Conservation (phyloP, 208 protist species). For the Acanthamoeba royreba region DNA sequence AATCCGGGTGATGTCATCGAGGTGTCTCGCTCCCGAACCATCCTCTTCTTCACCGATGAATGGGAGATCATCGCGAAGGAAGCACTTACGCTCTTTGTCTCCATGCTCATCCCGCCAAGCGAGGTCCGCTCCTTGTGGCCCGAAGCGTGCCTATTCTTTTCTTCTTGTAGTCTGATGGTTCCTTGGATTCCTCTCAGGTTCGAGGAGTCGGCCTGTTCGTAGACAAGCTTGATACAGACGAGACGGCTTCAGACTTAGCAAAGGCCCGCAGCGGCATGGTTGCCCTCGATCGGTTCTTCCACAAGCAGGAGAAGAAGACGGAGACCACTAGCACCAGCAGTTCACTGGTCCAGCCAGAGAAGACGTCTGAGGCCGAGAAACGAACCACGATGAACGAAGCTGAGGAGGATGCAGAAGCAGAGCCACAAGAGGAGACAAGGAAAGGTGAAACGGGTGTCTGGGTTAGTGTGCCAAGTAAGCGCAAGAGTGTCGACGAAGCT, state of each 20-base stretch:
- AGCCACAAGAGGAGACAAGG: too few relatives aligned
- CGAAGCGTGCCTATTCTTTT: neutral
- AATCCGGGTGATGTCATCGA: slow-evolving; percentile 17
- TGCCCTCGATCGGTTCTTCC: neutral
- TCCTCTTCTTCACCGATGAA: neutral
- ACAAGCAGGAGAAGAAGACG: neutral
- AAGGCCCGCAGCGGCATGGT: neutral
- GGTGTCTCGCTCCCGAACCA: neutral
- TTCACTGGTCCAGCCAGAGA: too few relatives aligned
- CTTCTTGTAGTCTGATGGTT: neutral
- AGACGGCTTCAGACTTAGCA: neutral
- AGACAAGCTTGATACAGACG: neutral
- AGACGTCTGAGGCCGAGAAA: too few relatives aligned
- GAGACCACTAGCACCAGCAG: too few relatives aligned
- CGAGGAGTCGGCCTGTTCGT: slow-evolving; percentile 3
- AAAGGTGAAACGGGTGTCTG: too few relatives aligned
- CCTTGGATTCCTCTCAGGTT: neutral
- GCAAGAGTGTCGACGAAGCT: too few relatives aligned
- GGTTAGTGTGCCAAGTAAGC: too few relatives aligned
- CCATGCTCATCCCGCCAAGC: slow-evolving; percentile 23
- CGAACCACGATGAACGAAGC: too few relatives aligned
- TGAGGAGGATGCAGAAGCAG: too few relatives aligned
- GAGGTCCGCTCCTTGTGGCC: too few relatives aligned
- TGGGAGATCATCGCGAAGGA: neutral
- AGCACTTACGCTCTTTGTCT: neutral